Percentiles rank a stretch among this genome's conserved stretches.
Evolutionary conservation across 1,284 basidiomycete genomes (phyloP).

Genomic region (Paramarasmius palmivorus): DNA sequence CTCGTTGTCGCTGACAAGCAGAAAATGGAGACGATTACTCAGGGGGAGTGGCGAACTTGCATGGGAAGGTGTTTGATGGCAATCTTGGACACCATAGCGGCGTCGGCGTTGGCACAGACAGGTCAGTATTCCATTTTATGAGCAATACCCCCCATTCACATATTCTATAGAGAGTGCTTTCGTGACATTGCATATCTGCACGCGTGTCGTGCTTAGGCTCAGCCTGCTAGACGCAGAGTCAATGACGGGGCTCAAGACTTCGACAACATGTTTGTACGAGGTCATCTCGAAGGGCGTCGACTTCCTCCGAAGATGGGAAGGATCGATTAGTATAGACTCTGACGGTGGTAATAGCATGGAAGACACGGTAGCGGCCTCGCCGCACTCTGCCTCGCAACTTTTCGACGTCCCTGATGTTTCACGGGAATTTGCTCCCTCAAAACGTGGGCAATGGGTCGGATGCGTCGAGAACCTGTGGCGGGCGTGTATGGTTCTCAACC

Average conservation of each 20-base stretch:
- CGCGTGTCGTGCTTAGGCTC: conserved; percentile 9
- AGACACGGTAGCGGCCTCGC: no score
- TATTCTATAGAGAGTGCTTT: conserved; percentile 6
- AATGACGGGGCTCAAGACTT: neutral
- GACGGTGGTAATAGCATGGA: no score
- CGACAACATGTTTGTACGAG: neutral
- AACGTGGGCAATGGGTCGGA: conserved; percentile 48
- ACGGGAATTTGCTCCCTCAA: no score
- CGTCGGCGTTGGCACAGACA: conserved; percentile 26
- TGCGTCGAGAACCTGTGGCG: conserved; percentile 62
- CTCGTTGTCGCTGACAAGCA: conserved; percentile 44
- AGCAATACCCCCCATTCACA: neutral
- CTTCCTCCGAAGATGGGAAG: no score
- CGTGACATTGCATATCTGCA: conserved; percentile 3
- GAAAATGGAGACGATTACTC: conserved; percentile 52
- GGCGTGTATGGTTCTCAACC: conserved; percentile 41
- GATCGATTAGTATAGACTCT: no score
- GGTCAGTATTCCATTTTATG: neutral
- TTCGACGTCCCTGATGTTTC: no score
- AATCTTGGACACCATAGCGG: conserved; percentile 35
- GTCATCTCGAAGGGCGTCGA: neutral
- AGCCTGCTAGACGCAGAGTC: neutral
- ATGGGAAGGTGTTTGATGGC: conserved; percentile 51
- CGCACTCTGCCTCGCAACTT: no score
- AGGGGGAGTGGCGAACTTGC: conserved; percentile 55